phyloP scores from a whole-genome alignment of 805 yeast species.

The Saturnispora ahearnii region DNA sequence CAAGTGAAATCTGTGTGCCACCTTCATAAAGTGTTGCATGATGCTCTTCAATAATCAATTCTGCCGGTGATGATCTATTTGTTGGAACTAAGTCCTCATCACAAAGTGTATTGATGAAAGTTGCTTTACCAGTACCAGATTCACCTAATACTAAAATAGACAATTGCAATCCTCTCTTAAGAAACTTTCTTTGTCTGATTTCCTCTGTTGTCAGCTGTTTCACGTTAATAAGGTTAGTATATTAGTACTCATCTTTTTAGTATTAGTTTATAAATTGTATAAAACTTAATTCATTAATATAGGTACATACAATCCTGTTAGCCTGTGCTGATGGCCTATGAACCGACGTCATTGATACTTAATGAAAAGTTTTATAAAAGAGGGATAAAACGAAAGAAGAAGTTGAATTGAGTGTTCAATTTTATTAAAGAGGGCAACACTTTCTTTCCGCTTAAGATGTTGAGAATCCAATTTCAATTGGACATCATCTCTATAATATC shows the following conservation, averaged over 20 bases:
- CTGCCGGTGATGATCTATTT: conserved; percentile 30
- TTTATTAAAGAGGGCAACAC: not conserved
- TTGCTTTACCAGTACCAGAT: conserved; percentile 65
- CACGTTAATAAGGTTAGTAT: not conserved
- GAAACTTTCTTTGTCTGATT: conserved; percentile 35
- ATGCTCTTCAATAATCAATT: conserved; percentile 24
- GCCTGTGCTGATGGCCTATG: not conserved
- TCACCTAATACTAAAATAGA: conserved; percentile 43
- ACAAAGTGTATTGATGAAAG: conserved; percentile 74
- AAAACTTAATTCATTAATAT: not conserved
- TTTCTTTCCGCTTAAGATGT: not conserved
- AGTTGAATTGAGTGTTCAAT: not conserved
- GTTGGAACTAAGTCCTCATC: conserved; percentile 40
- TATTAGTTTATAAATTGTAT: not conserved
- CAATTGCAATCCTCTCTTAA: conserved; percentile 42
- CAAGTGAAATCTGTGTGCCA: conserved; percentile 42
- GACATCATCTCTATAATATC: conserved; percentile 4
- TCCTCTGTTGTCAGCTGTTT: conserved; percentile 25
- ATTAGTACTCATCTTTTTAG: not conserved
- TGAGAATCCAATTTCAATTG: not conserved
- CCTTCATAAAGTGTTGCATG: conserved; percentile 33
- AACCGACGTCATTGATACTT: not conserved
- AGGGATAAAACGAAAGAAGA: not conserved
- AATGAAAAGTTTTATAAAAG: not conserved
- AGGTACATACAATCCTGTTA: not conserved